phyloP scores from a whole-genome alignment of 371 early-diverging fungal genomes.

The Rhizopus delemar region DNA sequence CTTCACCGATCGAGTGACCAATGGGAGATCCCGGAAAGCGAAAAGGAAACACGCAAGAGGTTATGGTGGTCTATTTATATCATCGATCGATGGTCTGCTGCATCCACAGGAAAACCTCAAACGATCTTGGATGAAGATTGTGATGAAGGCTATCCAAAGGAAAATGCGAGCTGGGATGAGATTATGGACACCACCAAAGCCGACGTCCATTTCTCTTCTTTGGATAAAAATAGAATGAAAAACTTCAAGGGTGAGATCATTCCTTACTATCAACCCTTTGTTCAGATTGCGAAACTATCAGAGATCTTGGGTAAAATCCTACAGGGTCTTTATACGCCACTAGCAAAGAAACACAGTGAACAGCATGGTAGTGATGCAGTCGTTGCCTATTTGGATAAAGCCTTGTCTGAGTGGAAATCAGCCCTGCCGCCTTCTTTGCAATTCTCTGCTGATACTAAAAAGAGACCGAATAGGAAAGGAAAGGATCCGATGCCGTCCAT shows the following conservation, averaged over 20 bases:
- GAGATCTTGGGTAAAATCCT: slow-evolving; percentile 48
- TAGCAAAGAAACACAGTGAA: slow-evolving; percentile 49
- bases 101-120: slow-evolving; percentile 56
- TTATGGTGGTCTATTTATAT: slow-evolving; percentile 71
- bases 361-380: slow-evolving; percentile 53
- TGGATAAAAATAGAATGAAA: slow-evolving; percentile 33
- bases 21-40: slow-evolving; percentile 54
- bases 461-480: slow-evolving; percentile 31
- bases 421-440: slow-evolving; percentile 45
- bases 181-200: slow-evolving; percentile 38
- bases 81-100: slow-evolving; percentile 58
- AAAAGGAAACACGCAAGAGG: slow-evolving; percentile 61
- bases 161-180: slow-evolving; percentile 46
- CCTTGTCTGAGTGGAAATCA: slow-evolving; percentile 47
- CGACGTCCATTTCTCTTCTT: slow-evolving; percentile 37
- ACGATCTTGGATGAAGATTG: slow-evolving; percentile 56
- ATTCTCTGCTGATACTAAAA: slow-evolving; percentile 33
- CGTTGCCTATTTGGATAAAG: slow-evolving; percentile 43
- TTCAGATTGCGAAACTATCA: slow-evolving; percentile 48
- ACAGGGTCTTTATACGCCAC: slow-evolving; percentile 51
- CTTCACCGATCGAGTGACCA: slow-evolving; percentile 60
- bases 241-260: slow-evolving; percentile 38
- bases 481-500: slow-evolving; percentile 41
- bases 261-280: slow-evolving; percentile 52
- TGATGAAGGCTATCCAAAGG: slow-evolving; percentile 46